Evolutionary conservation across 2,329 filamentous ascomycete species (phyloP), one percentile per base, ranked within the genome.

Genomic region (Colletotrichum graminicola): DNA sequence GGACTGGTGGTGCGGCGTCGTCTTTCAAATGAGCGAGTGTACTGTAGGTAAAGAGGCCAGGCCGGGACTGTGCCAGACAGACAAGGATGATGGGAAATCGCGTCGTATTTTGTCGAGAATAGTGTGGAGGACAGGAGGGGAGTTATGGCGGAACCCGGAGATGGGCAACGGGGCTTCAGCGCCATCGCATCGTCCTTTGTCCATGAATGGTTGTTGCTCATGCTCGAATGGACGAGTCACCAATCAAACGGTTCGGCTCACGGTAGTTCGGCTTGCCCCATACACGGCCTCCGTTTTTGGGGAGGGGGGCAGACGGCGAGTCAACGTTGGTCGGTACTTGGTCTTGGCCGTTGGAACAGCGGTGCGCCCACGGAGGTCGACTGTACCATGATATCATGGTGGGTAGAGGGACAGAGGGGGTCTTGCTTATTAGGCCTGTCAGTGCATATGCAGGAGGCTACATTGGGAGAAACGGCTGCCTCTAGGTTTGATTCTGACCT

Each of bases 301-400:
- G 4, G 29, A 29, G 29, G 29, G 29, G 68, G 57, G 68, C 57
- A 67, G 41, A 62, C 11, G 56, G 29, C 52, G 52, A 71, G 64
- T 62, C 68, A 62, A 62, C 47, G 68, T 67, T 62, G 64, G 69
- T 49, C 66, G 69, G 61, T 72, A 70, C 47, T 65, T 70, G 69
- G 60, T 32, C 57, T 59, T 57, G 39, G 34, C 51, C 34, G 54
- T 72, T 47, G 54, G 54, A 54, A 43, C 39, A 51, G 54, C 60
- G 60, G 55, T 56, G 66, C 36, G 55, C 36, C 36, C 57, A 34
- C 56, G 34, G 51, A 69, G 34, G 23, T 54, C 45, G 54, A 49
- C 60, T 72, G 69, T 72, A 65, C 56, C 66, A 70, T 72, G 69
- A 72, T 70, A 72, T 72, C 69, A 72, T 72, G 69, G 66, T 70